Evolutionary conservation across 306 rosid genomes (phyloP).

Genomic region (Lotus japonicus): DNA sequence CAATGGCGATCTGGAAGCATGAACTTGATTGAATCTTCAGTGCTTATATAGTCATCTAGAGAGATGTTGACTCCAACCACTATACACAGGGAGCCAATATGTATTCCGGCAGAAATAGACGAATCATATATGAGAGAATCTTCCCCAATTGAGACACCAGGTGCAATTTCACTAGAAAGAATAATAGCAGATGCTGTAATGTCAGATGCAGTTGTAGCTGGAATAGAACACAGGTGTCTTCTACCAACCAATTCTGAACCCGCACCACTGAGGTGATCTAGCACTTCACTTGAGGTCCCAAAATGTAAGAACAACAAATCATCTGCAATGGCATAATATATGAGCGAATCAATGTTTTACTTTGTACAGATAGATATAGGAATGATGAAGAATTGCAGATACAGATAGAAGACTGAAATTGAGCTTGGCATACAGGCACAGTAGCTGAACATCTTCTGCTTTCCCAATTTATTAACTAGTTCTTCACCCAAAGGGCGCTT

Average conservation of each 20-base stretch:
- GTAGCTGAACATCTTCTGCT: slow-evolving; percentile 78
- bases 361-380: neutral
- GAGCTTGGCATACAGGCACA: slow-evolving; percentile 66
- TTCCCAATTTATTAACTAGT: slow-evolving; percentile 63
- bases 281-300: slow-evolving; percentile 94
- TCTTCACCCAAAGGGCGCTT: slow-evolving; percentile 79
- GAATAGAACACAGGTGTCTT: slow-evolving; percentile 89
- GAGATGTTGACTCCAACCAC: slow-evolving; percentile 76
- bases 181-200: slow-evolving; percentile 83
- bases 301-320: slow-evolving; percentile 86
- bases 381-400: neutral
- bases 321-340: slow-evolving; percentile 46
- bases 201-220: slow-evolving; percentile 79
- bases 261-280: slow-evolving; percentile 82
- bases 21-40: slow-evolving; percentile 50
- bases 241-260: slow-evolving; percentile 65
- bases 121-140: slow-evolving; percentile 94
- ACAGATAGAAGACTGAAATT: slow-evolving; percentile 4
- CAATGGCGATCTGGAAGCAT: slow-evolving; percentile 95
- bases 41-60: slow-evolving; percentile 14
- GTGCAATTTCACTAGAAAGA: slow-evolving; percentile 77
- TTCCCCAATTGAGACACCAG: slow-evolving; percentile 85
- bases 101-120: slow-evolving; percentile 70
- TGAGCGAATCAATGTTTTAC: slow-evolving; percentile 2
- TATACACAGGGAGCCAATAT: slow-evolving; percentile 80